Percentiles rank a stretch among this genome's conserved stretches.
phyloP scores from a whole-genome alignment of 768 basidiomycete species.

The Gloeostereum incarnatum region DNA sequence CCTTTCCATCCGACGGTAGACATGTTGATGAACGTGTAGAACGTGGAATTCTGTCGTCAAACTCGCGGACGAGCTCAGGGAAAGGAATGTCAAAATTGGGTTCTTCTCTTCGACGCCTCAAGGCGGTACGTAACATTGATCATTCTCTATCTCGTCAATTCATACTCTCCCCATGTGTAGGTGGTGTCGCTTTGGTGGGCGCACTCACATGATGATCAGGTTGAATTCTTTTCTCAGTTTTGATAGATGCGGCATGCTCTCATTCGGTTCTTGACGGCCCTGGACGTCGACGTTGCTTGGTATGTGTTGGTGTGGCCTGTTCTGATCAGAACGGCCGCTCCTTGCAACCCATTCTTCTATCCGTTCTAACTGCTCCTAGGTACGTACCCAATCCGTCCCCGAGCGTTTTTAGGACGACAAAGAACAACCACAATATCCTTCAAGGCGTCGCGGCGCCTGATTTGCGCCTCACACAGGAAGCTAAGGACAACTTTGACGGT shows the following conservation, averaged over 20 bases:
- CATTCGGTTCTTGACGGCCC: conserved; percentile 70
- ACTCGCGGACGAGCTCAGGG: conserved; percentile 76
- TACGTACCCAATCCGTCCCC: conserved; percentile 88
- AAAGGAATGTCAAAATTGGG: conserved; percentile 81
- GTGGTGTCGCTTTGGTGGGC: conserved; percentile 88
- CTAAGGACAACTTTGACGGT: conserved; percentile 73
- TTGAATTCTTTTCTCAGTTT: conserved; percentile 3
- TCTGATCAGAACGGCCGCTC: conserved; percentile 1
- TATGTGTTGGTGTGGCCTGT: conserved; percentile 37
- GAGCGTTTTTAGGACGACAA: conserved; percentile 85
- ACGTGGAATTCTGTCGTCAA: conserved; percentile 80
- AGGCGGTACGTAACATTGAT: conserved; percentile 49
- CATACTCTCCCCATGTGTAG: conserved; percentile 26
- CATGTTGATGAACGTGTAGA: conserved; percentile 17
- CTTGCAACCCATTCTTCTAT: conserved; percentile 7
- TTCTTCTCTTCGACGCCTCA: conserved; percentile 97
- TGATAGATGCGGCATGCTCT: conserved; percentile 87
- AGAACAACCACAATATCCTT: conserved; percentile 92
- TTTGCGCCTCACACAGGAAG: conserved; percentile 68
- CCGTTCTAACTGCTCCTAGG: too few species aligned
- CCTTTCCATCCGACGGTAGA: conserved; percentile 1
- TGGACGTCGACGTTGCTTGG: conserved; percentile 83
- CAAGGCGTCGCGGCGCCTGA: conserved; percentile 84
- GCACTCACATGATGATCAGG: not conserved
- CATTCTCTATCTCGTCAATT: conserved; percentile 9